A percentile compares a stretch with the other conserved stretches of the same genome.
Evolutionary conservation across 306 rosid species (phyloP).

Genomic region (Geum urbanum): DNA sequence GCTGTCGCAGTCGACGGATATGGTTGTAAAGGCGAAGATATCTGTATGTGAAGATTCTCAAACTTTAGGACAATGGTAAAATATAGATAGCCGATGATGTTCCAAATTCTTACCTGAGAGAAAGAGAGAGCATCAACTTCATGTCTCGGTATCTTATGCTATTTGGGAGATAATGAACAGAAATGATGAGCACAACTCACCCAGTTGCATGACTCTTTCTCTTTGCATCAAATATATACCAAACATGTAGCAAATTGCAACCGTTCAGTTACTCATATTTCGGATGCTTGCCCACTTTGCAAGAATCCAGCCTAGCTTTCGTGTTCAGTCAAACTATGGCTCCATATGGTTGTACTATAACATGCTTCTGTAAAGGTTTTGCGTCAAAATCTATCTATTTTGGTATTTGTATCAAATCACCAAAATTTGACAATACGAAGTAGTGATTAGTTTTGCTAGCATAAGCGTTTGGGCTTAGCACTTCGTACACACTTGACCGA

Average conservation of each 20-base stretch:
- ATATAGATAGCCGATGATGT: not conserved
- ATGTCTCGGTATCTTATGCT: conserved; percentile 14
- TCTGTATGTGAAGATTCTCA: not conserved
- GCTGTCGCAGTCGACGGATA: not conserved
- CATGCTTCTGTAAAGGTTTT: not conserved
- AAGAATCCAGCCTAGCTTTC: conserved; percentile 11
- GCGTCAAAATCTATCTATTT: not conserved
- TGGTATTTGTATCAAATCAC: not conserved
- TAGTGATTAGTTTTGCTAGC: not conserved
- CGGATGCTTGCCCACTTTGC: conserved; percentile 5
- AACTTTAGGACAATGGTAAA: not conserved
- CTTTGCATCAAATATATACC: not conserved
- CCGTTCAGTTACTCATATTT: not conserved
- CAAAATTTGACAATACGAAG: not conserved
- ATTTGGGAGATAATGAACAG: not conserved
- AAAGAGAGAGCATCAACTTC: not conserved
- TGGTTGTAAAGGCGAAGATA: not conserved
- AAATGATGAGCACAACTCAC: conserved; percentile 2
- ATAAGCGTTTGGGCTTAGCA: too few species aligned
- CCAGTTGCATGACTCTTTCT: not conserved
- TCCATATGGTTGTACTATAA: not conserved
- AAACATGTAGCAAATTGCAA: not conserved
- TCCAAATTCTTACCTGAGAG: not conserved
- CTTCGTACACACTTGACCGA: too few species aligned
- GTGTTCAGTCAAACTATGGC: conserved; percentile 2